Conservation (phyloP, 352 stramenopile genomes). For the Globisporangium camurandrum region DNA sequence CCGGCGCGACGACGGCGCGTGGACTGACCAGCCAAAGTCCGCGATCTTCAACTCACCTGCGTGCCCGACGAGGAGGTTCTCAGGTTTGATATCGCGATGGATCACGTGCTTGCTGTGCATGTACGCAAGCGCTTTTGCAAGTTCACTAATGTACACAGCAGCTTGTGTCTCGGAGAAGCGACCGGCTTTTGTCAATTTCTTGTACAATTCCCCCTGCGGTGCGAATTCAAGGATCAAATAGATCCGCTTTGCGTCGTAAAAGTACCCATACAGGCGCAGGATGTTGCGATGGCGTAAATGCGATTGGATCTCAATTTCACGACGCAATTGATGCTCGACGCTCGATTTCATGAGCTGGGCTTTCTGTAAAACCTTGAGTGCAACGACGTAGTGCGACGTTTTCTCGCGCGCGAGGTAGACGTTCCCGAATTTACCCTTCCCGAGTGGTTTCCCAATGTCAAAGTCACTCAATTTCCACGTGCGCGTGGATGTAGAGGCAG, state of each 20-base stretch:
- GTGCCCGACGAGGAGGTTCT: constrained; percentile 97
- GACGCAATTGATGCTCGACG: constrained; percentile 97
- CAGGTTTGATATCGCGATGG: constrained; percentile 99
- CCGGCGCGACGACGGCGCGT: constrained; percentile 93
- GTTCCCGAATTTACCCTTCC: constrained; percentile 97
- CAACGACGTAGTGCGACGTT: constrained; percentile 97
- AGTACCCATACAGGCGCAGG: constrained; percentile 97
- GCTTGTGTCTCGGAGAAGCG: constrained; percentile 91
- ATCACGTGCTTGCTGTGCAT: constrained; percentile 99
- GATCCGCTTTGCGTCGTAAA: constrained; percentile 97
- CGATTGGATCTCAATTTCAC: constrained; percentile 99
- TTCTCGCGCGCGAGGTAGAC: constrained; percentile 99
- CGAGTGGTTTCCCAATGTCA: constrained; percentile 98
- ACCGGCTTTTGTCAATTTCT: constrained; percentile 89
- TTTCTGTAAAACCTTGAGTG: constrained; percentile 98
- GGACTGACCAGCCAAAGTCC: constrained; percentile 99
- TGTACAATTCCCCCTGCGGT: constrained; percentile 97
- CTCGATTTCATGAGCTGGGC: constrained; percentile 94
- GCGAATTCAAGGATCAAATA: constrained; percentile 99
- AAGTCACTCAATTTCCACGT: constrained; percentile 97
- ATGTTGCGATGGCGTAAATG: constrained; percentile 97
- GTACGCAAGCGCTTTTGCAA: constrained; percentile 93
- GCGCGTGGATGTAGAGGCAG: constrained; percentile 14
- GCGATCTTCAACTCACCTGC: constrained; percentile 97
- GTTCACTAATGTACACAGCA: constrained; percentile 93